phyloP scores from a whole-genome alignment of 2,329 filamentous ascomycete genomes.

The Mollisiaceae sp. region DNA sequence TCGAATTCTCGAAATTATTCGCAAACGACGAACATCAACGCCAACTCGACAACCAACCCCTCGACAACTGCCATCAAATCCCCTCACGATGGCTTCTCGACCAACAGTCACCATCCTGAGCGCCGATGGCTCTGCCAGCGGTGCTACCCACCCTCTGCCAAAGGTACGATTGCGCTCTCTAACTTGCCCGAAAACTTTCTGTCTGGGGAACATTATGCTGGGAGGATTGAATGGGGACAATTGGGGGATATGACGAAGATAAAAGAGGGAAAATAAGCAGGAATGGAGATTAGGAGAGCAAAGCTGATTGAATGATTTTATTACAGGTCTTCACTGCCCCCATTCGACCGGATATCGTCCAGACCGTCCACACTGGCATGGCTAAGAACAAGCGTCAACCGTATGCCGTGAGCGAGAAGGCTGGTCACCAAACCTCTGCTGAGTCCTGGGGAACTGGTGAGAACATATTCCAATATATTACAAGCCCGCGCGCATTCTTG shows the following conservation, averaged over 20 bases:
- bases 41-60: conserved; percentile 21
- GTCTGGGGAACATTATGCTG: not conserved
- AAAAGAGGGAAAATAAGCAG: conserved; percentile 16
- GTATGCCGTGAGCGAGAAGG: conserved; percentile 99
- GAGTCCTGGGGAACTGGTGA: conserved; percentile 99
- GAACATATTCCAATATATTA: conserved; percentile 47
- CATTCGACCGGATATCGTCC: conserved; percentile 98
- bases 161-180: conserved; percentile 49
- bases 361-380: conserved; percentile 95
- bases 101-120: conserved; percentile 97
- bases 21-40: conserved; percentile 10
- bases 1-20: conserved; percentile 7
- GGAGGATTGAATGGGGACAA: not conserved
- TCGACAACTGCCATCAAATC: conserved; percentile 37
- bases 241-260: not conserved
- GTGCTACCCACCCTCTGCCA: conserved; percentile 89
- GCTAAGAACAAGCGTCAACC: conserved; percentile 99
- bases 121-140: conserved; percentile 92
- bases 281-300: conserved; percentile 22
- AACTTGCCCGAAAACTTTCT: not conserved
- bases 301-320: conserved; percentile 35
- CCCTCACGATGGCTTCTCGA: conserved; percentile 78
- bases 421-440: conserved; percentile 99
- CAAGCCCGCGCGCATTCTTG: not conserved
- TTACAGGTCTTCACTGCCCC: conserved; percentile 85